Base-by-base conservation (phyloP, 2,329 filamentous ascomycete genomes). In the Xylaria hypoxylon region DNA sequence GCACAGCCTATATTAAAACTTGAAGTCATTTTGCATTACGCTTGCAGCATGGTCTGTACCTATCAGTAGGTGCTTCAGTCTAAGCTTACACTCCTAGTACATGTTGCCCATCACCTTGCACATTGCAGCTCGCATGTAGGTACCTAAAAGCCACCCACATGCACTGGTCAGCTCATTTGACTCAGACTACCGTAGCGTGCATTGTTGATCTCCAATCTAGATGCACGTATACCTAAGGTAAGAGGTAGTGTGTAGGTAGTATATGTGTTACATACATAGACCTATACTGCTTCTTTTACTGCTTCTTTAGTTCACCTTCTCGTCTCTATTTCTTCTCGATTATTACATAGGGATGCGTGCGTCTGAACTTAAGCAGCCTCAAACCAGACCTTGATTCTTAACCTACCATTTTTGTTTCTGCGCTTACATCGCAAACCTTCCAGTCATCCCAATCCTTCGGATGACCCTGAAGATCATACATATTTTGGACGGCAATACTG, bases 1-100 rank as follows among this genome's bases (percentile, higher is more conserved):
- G 68, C 69, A 71, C 72, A 68, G 71, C 69, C 72, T 72, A 72
- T 33, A 35, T 17, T 19, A 19, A 42, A 38, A 38, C 38, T 38
- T 45, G 33, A 55, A 62, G 59, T 19, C 40, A 42, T 62, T 55
- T 40, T 17, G 50, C 59, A 48, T 53, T 53, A 24, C 19, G 50
- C 42, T 76, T 74, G 74, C 74, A 76, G 74, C 73, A 73, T 73
- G 15, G 33, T 40, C 51, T 53, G 31, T 47, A n/a, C n/a, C n/a
- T n/a, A n/a, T n/a, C n/a, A n/a, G n/a, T n/a, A n/a, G n/a, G n/a
- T n/a, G n/a, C n/a, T n/a, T n/a, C n/a, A n/a, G n/a, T n/a, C n/a
- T n/a, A n/a, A n/a, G n/a, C n/a, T n/a, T n/a, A n/a, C n/a, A 11
- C 47, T 15, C 6, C 26, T 33, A 53, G 51, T 33, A 15, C 48